Conservation (phyloP, 805 yeast species). For the Alloascoidea hylecoeti region DNA sequence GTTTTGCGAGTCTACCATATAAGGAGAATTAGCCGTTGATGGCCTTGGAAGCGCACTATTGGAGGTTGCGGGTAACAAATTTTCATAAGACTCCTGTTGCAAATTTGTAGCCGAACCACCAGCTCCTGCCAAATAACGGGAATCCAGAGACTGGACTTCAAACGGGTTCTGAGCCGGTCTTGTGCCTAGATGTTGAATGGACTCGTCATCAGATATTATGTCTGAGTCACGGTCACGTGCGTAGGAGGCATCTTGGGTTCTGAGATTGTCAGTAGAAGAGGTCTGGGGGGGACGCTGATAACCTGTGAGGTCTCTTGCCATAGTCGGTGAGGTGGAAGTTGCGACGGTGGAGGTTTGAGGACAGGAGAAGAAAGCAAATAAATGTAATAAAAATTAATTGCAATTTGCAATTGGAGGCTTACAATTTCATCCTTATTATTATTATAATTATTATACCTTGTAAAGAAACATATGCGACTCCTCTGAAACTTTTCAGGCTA, state of each 20-base stretch:
- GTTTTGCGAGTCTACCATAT: too few species aligned
- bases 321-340: too few species aligned
- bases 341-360: too few species aligned
- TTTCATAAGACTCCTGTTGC: background rate
- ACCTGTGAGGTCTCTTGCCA: constrained; percentile 1
- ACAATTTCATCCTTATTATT: too few species aligned
- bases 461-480: too few species aligned
- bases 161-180: background rate
- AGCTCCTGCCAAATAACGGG: background rate
- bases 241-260: background rate
- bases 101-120: background rate
- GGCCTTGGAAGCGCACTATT: background rate
- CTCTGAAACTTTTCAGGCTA: too few species aligned
- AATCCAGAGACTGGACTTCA: background rate
- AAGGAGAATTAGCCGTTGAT: constrained; percentile 1
- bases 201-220: background rate
- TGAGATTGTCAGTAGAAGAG: too few species aligned
- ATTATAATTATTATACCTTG: too few species aligned
- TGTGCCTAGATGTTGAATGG: background rate
- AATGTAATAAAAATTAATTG: too few species aligned
- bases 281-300: background rate
- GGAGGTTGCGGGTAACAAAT: background rate
- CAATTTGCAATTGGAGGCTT: too few species aligned
- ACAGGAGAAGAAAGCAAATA: too few species aligned
- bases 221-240: background rate